A percentile compares a stretch with the other conserved stretches of the same genome.
These are phyloP conservation scores for Mucor sp. DNA, from an alignment of 371 early-diverging fungal genomes.

Conservation along the genomic window DNA sequence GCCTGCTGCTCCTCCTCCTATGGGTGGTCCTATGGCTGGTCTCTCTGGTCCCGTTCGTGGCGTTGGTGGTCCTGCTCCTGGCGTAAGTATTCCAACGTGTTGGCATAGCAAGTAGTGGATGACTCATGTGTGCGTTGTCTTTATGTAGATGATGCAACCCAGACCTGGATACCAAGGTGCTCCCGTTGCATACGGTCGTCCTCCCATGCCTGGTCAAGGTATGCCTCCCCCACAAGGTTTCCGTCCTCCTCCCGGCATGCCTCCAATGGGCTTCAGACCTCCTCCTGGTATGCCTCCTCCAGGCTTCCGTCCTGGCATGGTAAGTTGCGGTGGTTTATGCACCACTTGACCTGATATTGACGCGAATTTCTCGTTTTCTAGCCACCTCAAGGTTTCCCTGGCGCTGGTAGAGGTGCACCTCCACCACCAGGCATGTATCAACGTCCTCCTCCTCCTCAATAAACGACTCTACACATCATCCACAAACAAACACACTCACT, in stretches of 20 bases:
- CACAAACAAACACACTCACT: background rate
- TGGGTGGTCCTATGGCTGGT: conserved; percentile 59
- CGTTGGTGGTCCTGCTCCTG: conserved; percentile 90
- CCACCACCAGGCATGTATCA: conserved; percentile 41
- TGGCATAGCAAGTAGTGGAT: conserved; percentile 3
- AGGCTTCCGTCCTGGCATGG: conserved; percentile 28
- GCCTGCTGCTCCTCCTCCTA: conserved; percentile 76
- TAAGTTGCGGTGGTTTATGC: background rate
- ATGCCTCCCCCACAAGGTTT: conserved; percentile 61
- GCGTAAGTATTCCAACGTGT: conserved; percentile 31
- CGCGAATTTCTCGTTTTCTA: conserved; percentile 1
- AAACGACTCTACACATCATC: background rate
- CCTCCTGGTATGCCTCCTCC: conserved; percentile 41
- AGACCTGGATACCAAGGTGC: conserved; percentile 61
- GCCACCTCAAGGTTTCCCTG: conserved; percentile 43
- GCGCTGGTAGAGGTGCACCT: conserved; percentile 38
- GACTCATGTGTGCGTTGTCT: background rate
- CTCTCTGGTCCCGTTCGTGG: conserved; percentile 90
- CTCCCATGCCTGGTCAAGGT: conserved; percentile 56
- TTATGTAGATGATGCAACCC: conserved; percentile 69
- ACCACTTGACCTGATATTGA: background rate
- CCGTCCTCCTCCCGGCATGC: conserved; percentile 61
- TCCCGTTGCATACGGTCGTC: conserved; percentile 79
- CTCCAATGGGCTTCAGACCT: conserved; percentile 64
- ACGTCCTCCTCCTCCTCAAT: conserved; percentile 37